These are phyloP conservation scores for Silene conica DNA, from an alignment of 148 eudicot species.

Conservation along the genomic window DNA sequence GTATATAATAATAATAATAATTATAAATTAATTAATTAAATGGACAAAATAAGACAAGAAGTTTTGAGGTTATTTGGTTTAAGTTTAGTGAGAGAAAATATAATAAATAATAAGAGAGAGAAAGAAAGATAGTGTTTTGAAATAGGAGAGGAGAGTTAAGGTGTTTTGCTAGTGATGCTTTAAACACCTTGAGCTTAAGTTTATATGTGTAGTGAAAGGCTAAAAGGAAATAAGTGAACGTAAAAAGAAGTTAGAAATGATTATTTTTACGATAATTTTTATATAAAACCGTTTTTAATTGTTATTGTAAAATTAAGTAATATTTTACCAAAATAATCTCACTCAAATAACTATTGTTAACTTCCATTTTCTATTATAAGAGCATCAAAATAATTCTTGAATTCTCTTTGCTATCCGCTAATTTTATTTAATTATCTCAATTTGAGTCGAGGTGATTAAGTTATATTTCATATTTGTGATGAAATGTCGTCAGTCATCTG, in stretches of 20 bases:
- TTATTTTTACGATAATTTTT: no score
- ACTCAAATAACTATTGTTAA: no score
- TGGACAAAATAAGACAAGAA: background rate
- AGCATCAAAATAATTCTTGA: background rate
- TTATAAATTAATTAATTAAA: background rate
- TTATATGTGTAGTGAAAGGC: slow-evolving; percentile 10
- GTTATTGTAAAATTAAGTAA: no score
- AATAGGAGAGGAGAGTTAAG: background rate
- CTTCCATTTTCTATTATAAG: no score
- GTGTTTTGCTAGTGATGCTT: slow-evolving; percentile 2
- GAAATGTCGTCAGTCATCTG: no score
- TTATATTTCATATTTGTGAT: no score
- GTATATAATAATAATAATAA: background rate
- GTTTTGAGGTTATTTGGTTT: background rate
- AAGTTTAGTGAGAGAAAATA: background rate
- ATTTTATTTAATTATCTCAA: no score
- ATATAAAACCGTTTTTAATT: no score
- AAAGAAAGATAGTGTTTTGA: background rate
- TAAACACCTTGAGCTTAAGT: slow-evolving; percentile 7
- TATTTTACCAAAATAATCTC: no score
- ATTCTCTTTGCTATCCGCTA: no score
- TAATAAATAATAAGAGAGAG: background rate
- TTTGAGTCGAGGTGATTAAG: no score
- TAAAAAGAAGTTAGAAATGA: background rate
- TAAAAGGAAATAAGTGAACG: background rate